Base-by-base conservation (phyloP, 768 basidiomycete genomes). In the Amanita phalloides region DNA sequence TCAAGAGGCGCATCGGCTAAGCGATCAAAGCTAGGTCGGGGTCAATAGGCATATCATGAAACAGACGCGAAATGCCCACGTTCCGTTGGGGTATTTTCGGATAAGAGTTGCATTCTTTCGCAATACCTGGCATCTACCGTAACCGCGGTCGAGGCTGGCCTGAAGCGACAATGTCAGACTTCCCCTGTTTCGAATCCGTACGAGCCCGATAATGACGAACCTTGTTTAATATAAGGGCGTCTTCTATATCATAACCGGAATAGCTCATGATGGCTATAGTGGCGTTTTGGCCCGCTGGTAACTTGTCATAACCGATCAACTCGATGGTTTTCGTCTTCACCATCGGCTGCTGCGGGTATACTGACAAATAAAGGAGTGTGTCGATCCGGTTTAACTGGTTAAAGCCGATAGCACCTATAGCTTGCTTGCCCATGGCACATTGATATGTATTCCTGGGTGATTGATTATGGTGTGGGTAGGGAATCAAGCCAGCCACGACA, bases 401-500 rank as follows among this genome's bases (percentile, higher is more conserved):
- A 69, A 94, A 96, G 0, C 85, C 95, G 55, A 99, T 99, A 10
- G 94, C 94, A 20, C 96, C 96, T 56, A 99, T 99, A 2, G 96
- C 95, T 73, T 99, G 96, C 72, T 99, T 99, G 50, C 96, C 95
- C 95, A 99, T 99, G 51, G 95, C 95, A 62, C 95, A 99, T 71
- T 99, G 95, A 65, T 99, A 99, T 8, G 96, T 99, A 62, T 99
- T 99, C 50, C 96, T 86, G 2, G 96, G 96, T 4, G 96, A 98
- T 63, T 99, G 96, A 62, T 99, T 99, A 66, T 99, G 96, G 64
- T 99, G 96, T 1, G 96, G 96, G 64, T 99, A 99, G 10, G 96
- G 96, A 62, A 99, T 99, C 25, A 99, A 79, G 43, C 96, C 96
- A 3, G 96, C 96, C 45, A 99, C 96, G 35, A 93, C 96, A 11